Conservation (phyloP, 352 stramenopile species). For the Pythium dissimile region DNA sequence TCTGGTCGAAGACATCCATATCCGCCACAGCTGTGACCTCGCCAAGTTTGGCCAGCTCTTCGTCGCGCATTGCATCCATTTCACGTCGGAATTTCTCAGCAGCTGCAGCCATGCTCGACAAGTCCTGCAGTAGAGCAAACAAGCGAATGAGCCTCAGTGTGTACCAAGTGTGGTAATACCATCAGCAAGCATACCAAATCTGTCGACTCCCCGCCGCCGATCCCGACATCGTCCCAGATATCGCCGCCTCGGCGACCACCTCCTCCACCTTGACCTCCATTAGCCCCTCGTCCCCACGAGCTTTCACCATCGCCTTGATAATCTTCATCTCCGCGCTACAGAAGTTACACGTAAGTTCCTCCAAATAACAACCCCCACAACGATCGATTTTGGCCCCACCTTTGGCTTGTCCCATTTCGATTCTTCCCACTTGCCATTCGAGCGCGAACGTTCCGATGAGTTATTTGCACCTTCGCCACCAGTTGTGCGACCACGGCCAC, state of each 20-base stretch:
- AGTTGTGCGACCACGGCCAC: slow-evolving; percentile 62
- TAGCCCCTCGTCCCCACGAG: slow-evolving; percentile 57
- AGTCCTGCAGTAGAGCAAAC: slow-evolving; percentile 37
- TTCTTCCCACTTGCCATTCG: slow-evolving; percentile 51
- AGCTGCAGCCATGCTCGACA: slow-evolving; percentile 76
- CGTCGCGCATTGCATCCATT: slow-evolving; percentile 73
- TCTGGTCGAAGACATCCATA: slow-evolving; percentile 78
- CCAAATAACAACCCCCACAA: background rate
- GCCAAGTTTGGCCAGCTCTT: slow-evolving; percentile 28
- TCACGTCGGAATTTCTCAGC: slow-evolving; percentile 81
- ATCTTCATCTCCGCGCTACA: slow-evolving; percentile 28
- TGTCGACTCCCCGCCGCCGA: slow-evolving; percentile 16
- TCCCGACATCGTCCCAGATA: slow-evolving; percentile 78
- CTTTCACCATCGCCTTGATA: slow-evolving; percentile 37
- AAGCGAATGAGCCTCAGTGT: background rate
- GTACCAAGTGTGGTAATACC: background rate
- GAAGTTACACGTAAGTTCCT: background rate
- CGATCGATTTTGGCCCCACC: slow-evolving; percentile 1
- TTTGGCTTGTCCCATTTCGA: slow-evolving; percentile 46
- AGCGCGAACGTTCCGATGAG: slow-evolving; percentile 38
- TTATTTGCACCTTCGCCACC: slow-evolving; percentile 23
- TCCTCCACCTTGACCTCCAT: slow-evolving; percentile 14
- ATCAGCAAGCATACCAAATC: too few relatives aligned
- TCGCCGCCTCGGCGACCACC: slow-evolving; percentile 36
- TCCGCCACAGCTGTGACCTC: slow-evolving; percentile 22